Percentiles rank a stretch among this genome's conserved stretches.
Conservation (phyloP, 2,329 filamentous ascomycete genomes). For the Dactylonectria macrodidyma region DNA sequence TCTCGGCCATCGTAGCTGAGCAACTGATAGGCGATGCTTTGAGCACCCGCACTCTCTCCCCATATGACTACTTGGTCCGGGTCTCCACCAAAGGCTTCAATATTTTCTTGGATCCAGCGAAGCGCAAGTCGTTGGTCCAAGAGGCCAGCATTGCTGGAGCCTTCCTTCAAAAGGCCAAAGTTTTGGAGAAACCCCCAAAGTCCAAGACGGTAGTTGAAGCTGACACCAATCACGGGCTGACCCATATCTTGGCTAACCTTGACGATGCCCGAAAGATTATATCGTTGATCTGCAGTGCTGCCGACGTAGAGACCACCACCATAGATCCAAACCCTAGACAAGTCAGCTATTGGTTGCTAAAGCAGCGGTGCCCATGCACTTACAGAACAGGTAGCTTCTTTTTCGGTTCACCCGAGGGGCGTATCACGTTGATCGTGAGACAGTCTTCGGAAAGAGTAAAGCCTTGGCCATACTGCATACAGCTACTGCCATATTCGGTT, state of each 20-base stretch:
- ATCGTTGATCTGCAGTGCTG: slow-evolving; percentile 64
- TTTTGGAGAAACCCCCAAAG: slow-evolving; percentile 69
- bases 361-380: neutral
- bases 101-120: slow-evolving; percentile 68
- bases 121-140: slow-evolving; percentile 65
- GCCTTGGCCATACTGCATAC: slow-evolving; percentile 61
- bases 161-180: slow-evolving; percentile 58
- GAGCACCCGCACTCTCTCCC: slow-evolving; percentile 62
- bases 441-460: slow-evolving; percentile 66
- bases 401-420: slow-evolving; percentile 52
- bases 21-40: slow-evolving; percentile 63
- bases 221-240: slow-evolving; percentile 68
- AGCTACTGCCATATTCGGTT: slow-evolving; percentile 60
- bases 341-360: slow-evolving; percentile 26
- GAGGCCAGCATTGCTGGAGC: slow-evolving; percentile 64
- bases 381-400: slow-evolving; percentile 56
- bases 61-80: slow-evolving; percentile 62
- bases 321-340: slow-evolving; percentile 68
- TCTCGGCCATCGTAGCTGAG: slow-evolving; percentile 70
- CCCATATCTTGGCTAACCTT: slow-evolving; percentile 65
- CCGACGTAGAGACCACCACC: slow-evolving; percentile 69
- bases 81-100: slow-evolving; percentile 65
- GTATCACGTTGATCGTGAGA: slow-evolving; percentile 59
- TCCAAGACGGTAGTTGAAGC: slow-evolving; percentile 68
- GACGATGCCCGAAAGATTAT: slow-evolving; percentile 56